phyloP scores from a whole-genome alignment of 2,329 filamentous ascomycete genomes.

The Akanthomyces dipterigenus region DNA sequence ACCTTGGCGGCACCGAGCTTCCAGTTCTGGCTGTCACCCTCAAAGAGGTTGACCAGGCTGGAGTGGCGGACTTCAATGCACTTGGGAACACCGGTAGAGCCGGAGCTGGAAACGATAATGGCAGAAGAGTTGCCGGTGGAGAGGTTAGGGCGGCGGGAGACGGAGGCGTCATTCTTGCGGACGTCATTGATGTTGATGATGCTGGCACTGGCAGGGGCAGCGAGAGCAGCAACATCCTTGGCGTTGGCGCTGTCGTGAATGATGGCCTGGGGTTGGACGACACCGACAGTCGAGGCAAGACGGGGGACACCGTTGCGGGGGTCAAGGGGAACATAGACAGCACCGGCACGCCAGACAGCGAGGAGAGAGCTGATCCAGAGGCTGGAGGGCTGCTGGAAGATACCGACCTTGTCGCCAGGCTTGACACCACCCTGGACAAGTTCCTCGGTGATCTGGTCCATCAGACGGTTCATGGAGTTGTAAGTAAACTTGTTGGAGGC shows the following conservation, averaged over 20 bases:
- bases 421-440: slow-evolving; percentile 14
- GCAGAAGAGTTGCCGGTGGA: slow-evolving; percentile 15
- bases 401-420: slow-evolving; percentile 16
- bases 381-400: slow-evolving; percentile 19
- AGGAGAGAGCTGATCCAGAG: slow-evolving; percentile 33
- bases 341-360: slow-evolving; percentile 33
- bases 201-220: slow-evolving; percentile 2
- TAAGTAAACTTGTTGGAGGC: slow-evolving; percentile 3
- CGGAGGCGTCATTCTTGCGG: neutral
- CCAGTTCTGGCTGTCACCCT: slow-evolving; percentile 16
- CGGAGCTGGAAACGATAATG: slow-evolving; percentile 28
- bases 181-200: slow-evolving; percentile 5
- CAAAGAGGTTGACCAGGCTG: slow-evolving; percentile 24
- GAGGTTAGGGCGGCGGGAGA: slow-evolving; percentile 7
- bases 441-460: slow-evolving; percentile 5
- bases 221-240: slow-evolving; percentile 11
- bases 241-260: slow-evolving; percentile 11
- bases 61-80: slow-evolving; percentile 29
- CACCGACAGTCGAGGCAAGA: slow-evolving; percentile 8
- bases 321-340: slow-evolving; percentile 36
- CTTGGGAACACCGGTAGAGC: slow-evolving; percentile 32
- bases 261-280: slow-evolving; percentile 23
- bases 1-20: slow-evolving; percentile 21
- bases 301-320: slow-evolving; percentile 12
- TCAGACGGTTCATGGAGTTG: slow-evolving; percentile 7